phyloP scores from a whole-genome alignment of 768 basidiomycete species.

The Hemileccinum rubropunctum region DNA sequence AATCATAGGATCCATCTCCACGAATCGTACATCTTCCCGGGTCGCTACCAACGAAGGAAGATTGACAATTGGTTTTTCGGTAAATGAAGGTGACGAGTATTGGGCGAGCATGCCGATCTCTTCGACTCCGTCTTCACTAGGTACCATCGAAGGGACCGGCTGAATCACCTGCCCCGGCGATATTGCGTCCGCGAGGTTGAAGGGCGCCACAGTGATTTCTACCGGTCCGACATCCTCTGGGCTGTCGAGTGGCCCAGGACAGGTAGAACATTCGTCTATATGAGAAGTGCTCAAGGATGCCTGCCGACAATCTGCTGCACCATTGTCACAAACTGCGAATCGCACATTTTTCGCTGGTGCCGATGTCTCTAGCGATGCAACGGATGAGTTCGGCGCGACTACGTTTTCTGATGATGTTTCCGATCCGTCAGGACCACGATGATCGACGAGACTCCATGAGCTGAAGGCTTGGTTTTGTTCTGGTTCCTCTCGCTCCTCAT shows the following conservation, averaged over 20 bases:
- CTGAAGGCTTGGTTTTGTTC: not conserved
- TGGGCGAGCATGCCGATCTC: not conserved
- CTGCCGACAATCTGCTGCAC: not conserved
- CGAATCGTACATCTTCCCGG: not conserved
- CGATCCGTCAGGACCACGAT: not conserved
- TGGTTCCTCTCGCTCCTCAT: not conserved
- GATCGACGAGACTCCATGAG: not conserved
- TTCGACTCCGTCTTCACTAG: not conserved
- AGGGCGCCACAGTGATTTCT: not conserved
- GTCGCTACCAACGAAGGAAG: constrained; percentile 8
- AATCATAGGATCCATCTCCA: not conserved
- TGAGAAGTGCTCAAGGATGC: not conserved
- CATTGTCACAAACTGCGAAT: not conserved
- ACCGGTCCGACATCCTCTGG: not conserved
- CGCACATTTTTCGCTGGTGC: not conserved
- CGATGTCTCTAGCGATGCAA: not conserved
- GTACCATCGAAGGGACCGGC: not conserved
- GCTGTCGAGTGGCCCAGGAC: not conserved
- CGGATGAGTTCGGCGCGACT: not conserved
- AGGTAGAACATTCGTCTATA: not conserved
- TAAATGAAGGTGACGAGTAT: not conserved
- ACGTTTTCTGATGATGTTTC: not conserved
- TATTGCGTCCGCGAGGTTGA: not conserved
- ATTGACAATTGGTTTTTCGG: constrained; percentile 5
- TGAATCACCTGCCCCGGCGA: not conserved